Conservation (phyloP, 345 rosid species). For the Lagerstroemia speciosa region DNA sequence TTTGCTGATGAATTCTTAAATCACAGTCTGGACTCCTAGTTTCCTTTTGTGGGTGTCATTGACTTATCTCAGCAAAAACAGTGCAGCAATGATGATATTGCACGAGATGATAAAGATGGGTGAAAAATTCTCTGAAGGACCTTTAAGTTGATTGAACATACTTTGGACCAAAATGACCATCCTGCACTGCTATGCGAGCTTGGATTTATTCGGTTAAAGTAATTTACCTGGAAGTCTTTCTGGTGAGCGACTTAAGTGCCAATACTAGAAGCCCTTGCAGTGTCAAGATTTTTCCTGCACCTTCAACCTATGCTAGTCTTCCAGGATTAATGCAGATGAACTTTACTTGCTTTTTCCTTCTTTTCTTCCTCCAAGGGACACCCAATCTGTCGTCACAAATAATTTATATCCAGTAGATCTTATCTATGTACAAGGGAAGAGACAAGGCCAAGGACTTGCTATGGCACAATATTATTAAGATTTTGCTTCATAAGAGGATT, state of each 20-base stretch:
- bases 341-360: conserved; percentile 51
- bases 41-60: background rate
- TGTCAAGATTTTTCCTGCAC: conserved; percentile 61
- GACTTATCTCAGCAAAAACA: background rate
- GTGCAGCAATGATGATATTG: background rate
- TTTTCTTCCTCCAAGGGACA: conserved; percentile 40
- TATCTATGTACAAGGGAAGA: background rate
- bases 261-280: conserved; percentile 50
- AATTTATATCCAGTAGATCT: background rate
- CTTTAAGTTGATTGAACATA: too few relatives aligned
- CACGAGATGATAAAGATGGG: background rate
- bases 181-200: background rate
- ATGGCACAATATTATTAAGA: too few relatives aligned
- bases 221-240: conserved; percentile 6
- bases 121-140: background rate
- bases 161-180: background rate
- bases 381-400: conserved; percentile 31
- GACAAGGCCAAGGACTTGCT: too few relatives aligned
- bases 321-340: conserved; percentile 85
- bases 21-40: background rate
- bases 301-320: conserved; percentile 77
- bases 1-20: background rate
- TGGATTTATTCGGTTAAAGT: background rate
- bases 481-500: too few relatives aligned
- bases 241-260: conserved; percentile 33